Evolutionary conservation across 2,329 filamentous ascomycete species (phyloP), one percentile per base, ranked within the genome.

Genomic region (Anisogramma anomala): DNA sequence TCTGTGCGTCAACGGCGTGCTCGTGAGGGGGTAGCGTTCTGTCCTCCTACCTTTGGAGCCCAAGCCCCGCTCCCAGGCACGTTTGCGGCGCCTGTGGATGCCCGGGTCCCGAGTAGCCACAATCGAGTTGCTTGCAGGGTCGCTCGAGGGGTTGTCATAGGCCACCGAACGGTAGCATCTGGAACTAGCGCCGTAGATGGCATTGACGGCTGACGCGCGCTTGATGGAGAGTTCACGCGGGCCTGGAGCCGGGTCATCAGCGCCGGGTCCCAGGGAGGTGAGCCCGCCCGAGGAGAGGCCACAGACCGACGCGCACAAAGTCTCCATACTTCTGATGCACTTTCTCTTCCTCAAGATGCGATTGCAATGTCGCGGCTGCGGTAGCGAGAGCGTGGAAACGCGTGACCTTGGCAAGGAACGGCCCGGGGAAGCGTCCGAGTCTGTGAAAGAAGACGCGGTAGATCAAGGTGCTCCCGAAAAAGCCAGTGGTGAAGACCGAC

Each of bases 381-480:
- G 8, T 22, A 13, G 3, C 23, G 9, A 34, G 7, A 14, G 32
- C 32, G 19, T 34, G 23, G 20, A 34, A 34, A 18, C 32, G 32
- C 10, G 32, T 13, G 7, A 33, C 9, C 20, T 38, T 38, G 10
- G 36, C 36, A n/a, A 17, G 17, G 4, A 39, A 31, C 3, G 36
- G 36, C 25, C 36, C 36, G 3, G 36, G 36, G 10, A 39, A 39
- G 27, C 27, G 25, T 9, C 23, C 10, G 7, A 39, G 27, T 13
- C 9, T 27, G 36, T 39, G 36, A 22, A 39, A 39, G 36, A 39
- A 39, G 10, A 18, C 28, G 7, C 36, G 25, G 27, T 39, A 39
- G 19, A 32, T 22, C 7, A 39, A 14, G 18, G 30, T 32, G 28
- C 36, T 39, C 17, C 18, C 8, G 18, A 19, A 25, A 17, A 31